Evolutionary conservation across 768 basidiomycete species (phyloP).

Genomic region (Phylloporus arenicola): DNA sequence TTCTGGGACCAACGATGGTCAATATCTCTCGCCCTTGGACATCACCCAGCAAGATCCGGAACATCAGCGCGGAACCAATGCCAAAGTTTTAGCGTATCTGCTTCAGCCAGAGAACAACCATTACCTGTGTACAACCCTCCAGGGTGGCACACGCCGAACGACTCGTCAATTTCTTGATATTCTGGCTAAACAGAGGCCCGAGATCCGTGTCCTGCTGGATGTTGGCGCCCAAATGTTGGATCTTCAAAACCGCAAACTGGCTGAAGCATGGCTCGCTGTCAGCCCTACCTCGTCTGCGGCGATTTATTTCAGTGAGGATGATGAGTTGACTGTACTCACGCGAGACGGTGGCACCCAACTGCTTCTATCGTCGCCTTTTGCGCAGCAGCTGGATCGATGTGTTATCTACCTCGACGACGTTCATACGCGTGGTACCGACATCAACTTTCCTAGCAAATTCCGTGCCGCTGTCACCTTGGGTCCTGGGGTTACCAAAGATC

Average conservation of each 20-base stretch:
- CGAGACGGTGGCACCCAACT: conserved; percentile 35
- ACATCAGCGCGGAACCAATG: conserved; percentile 15
- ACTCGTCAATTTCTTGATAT: conserved; percentile 24
- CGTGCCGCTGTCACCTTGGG: conserved; percentile 15
- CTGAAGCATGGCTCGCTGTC: conserved; percentile 34
- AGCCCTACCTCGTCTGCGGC: conserved; percentile 14
- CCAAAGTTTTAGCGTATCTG: conserved; percentile 16
- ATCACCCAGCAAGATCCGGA: conserved; percentile 22
- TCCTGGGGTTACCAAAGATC: conserved; percentile 13
- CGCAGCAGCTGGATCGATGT: conserved; percentile 7
- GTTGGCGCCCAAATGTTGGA: conserved; percentile 53
- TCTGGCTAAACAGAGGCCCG: conserved; percentile 28
- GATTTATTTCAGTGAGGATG: conserved; percentile 20
- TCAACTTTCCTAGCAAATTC: conserved; percentile 13
- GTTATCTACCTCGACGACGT: conserved; percentile 16
- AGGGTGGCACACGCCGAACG: conserved; percentile 4
- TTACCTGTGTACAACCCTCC: conserved; percentile 6
- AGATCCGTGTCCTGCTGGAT: conserved; percentile 42
- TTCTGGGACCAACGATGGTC: conserved; percentile 26
- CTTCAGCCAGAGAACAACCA: conserved; percentile 21
- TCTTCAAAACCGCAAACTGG: conserved; percentile 37
- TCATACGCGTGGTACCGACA: conserved; percentile 17
- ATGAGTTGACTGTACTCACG: conserved; percentile 26
- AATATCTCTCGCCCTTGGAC: conserved; percentile 26
- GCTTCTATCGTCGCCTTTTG: conserved; percentile 31